Evolutionary conservation across 2,329 filamentous ascomycete species (phyloP), one percentile per base, ranked within the genome.

Genomic region (Aspergillus sclerotialis): DNA sequence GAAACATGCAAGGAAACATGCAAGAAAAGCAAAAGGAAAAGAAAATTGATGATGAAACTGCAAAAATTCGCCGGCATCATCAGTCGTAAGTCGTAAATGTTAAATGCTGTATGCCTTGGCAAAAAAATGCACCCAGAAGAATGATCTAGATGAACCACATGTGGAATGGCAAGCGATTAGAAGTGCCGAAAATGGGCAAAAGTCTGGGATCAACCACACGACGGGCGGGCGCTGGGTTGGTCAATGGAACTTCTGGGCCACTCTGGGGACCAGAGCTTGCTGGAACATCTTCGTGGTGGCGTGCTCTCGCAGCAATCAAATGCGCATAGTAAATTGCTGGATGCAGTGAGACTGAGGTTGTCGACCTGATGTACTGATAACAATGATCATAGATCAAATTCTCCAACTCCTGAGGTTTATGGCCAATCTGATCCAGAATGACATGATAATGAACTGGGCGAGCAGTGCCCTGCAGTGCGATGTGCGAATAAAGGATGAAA

Each of bases 301-400:
- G 79, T 13, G 85, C 87, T 32, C 92, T 84, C 38, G 79, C 78
- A 7, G 87, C 82, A 21, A 89, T 88, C 43, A 98, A 64, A 61
- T 98, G 92, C 0, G 93, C 88, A 49, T 98, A 98, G 71, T 98
- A 98, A 0, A 96, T 82, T 0, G 92, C 88, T 0, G 92, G 92
- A 61, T 61, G 84, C 0, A 92, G 63, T 0, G 89, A 95, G 0
- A 98, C 89, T 0, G 92, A 87, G 0, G 90, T 96, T 0, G 89
- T 96, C 0, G 89, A 92, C 11, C 92, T 79, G 36, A 83, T 81
- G 53, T 94, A 98, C 36, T 94, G 87, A 61, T 94, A 98, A 28
- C 83, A 94, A 43, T 95, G 88, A 46, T 94, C 83, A 50, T 96
- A 96, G 14, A 96, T 82, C 75, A 96, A 83, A 36, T 81, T 80